Conservation (phyloP, 225 moss, liverwort and hornwort genomes). For the Pseudisothecium myosuroides region DNA sequence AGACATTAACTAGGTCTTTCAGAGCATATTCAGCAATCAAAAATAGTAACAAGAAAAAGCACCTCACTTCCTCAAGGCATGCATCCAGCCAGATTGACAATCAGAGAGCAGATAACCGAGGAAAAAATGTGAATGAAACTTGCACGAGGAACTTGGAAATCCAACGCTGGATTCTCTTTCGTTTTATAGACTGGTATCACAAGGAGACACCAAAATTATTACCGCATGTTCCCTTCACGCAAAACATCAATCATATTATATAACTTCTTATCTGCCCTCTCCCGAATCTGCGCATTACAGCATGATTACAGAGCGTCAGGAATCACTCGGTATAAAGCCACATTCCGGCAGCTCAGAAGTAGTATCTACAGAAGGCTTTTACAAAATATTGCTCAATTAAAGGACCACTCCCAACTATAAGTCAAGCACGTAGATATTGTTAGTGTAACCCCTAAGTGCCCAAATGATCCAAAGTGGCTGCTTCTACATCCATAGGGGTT, state of each 20-base stretch:
- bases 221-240: conserved; percentile 86
- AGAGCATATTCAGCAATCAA: neutral
- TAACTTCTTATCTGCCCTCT: conserved; percentile 50
- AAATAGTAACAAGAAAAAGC: neutral
- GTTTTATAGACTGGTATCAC: neutral
- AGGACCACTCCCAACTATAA: neutral
- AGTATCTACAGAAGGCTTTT: neutral
- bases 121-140: neutral
- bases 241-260: conserved; percentile 97
- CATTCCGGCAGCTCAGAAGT: neutral
- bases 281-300: conserved; percentile 52
- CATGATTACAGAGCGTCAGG: neutral
- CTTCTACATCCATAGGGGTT: neutral
- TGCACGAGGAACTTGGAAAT: neutral
- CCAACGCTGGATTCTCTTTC: neutral
- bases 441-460: neutral
- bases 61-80: neutral
- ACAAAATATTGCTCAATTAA: neutral
- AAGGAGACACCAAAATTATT: neutral
- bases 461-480: neutral
- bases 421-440: neutral
- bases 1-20: neutral
- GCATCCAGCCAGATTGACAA: neutral
- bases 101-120: neutral
- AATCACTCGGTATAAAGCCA: neutral